Percentiles rank a stretch among this genome's conserved stretches.
phyloP scores from a whole-genome alignment of 257 asterid genomes.

The Solanum megistacrolobum region DNA sequence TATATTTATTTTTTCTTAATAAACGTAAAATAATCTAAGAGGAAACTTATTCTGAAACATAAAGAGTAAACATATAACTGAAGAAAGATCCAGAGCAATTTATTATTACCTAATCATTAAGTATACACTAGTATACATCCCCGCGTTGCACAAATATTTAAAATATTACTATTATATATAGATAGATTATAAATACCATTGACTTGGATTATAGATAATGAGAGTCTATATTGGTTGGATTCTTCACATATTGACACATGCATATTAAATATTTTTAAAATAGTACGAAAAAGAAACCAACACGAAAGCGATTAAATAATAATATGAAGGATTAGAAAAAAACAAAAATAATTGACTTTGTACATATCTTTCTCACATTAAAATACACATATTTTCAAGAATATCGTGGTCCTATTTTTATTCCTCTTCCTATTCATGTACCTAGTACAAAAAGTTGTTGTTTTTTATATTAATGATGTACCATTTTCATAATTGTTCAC shows the following conservation, averaged over 20 bases:
- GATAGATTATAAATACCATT: too few relatives aligned
- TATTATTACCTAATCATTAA: not conserved
- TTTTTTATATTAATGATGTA: not conserved
- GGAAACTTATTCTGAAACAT: too few relatives aligned
- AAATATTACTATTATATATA: too few relatives aligned
- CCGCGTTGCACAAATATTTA: too few relatives aligned
- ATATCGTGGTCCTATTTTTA: not conserved
- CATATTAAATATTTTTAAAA: not conserved
- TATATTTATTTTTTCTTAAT: too few relatives aligned
- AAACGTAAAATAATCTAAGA: too few relatives aligned
- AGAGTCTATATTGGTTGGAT: not conserved
- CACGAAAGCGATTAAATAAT: not conserved
- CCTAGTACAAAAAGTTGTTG: not conserved
- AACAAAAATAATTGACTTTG: not conserved
- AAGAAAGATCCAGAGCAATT: too few relatives aligned
- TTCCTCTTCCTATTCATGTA: not conserved
- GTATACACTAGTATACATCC: not conserved
- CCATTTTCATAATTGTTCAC: constrained; percentile 23
- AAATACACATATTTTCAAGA: not conserved
- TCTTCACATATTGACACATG: not conserved
- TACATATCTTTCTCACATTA: not conserved
- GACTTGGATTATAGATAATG: not conserved
- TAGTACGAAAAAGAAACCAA: not conserved
- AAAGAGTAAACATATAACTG: not conserved
- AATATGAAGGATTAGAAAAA: not conserved